Percentiles rank a stretch among this genome's conserved stretches.
Conservation (phyloP, 257 asterid species). For the Solanum lycopersicoides region DNA sequence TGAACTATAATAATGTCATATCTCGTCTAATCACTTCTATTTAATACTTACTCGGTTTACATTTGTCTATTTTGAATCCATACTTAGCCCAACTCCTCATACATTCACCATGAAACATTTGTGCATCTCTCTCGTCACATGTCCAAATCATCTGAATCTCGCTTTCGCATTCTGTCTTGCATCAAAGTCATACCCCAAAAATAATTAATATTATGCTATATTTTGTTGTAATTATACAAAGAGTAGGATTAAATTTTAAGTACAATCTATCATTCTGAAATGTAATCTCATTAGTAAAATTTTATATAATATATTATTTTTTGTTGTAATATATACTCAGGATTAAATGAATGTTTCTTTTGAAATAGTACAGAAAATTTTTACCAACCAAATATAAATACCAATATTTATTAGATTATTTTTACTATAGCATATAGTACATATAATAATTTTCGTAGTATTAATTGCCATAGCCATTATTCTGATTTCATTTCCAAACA, state of each 20-base stretch:
- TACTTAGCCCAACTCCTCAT: not conserved
- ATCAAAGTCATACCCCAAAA: not conserved
- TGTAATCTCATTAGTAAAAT: not conserved
- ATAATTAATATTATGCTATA: not conserved
- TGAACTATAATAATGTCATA: rapidly evolving
- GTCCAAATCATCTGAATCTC: too few relatives aligned
- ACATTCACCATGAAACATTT: rapidly evolving
- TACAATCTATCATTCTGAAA: not conserved
- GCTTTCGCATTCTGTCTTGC: too few relatives aligned
- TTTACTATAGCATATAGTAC: not conserved
- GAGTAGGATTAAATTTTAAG: not conserved
- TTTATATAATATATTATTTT: not conserved
- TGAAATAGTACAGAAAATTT: not conserved
- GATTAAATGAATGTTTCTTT: not conserved
- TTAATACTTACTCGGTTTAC: not conserved
- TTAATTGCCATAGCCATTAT: not conserved
- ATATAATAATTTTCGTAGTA: not conserved
- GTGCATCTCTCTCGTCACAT: not conserved
- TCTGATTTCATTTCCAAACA: not conserved
- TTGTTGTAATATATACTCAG: not conserved
- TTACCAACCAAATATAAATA: not conserved
- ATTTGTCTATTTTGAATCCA: too few relatives aligned
- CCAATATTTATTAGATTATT: not conserved
- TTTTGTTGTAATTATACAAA: not conserved
- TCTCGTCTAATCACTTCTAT: rapidly evolving